These are phyloP conservation scores for Fusarium staphyleae DNA, from an alignment of 2,329 filamentous ascomycete species.

Conservation along the genomic window DNA sequence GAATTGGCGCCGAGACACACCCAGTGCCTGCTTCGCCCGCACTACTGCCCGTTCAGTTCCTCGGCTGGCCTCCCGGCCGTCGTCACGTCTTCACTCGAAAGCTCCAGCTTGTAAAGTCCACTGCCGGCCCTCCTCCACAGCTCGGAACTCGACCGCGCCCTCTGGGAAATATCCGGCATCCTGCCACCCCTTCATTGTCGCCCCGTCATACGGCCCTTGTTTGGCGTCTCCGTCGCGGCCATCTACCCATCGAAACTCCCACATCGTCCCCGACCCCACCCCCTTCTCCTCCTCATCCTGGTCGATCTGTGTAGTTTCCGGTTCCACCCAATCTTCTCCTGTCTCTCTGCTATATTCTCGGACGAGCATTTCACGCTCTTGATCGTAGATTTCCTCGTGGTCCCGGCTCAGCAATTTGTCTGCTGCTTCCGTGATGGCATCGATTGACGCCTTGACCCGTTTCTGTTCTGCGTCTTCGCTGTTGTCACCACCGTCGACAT, in stretches of 20 bases:
- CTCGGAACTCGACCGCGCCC: conserved; percentile 77
- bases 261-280: conserved; percentile 51
- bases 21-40: conserved; percentile 19
- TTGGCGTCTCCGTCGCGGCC: conserved; percentile 78
- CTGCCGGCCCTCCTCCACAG: conserved; percentile 58
- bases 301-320: conserved; percentile 45
- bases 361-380: conserved; percentile 82
- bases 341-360: conserved; percentile 85
- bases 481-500: conserved; percentile 63
- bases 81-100: conserved; percentile 55
- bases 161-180: conserved; percentile 88
- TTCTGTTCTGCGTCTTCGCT: conserved; percentile 71
- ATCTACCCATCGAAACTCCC: conserved; percentile 95
- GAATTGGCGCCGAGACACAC: conserved; percentile 14
- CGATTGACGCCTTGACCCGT: conserved; percentile 75
- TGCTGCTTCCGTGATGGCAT: conserved; percentile 86
- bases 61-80: conserved; percentile 23
- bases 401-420: conserved; percentile 85
- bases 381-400: conserved; percentile 89
- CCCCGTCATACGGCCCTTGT: conserved; percentile 86
- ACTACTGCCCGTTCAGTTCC: conserved; percentile 12
- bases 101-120: conserved; percentile 59
- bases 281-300: conserved; percentile 26
- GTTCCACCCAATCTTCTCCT: conserved; percentile 80
- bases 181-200: conserved; percentile 90